Percentiles rank a stretch among this genome's conserved stretches.
phyloP scores from a whole-genome alignment of 2,329 filamentous ascomycete species.

The Teratosphaeria nubilosa region DNA sequence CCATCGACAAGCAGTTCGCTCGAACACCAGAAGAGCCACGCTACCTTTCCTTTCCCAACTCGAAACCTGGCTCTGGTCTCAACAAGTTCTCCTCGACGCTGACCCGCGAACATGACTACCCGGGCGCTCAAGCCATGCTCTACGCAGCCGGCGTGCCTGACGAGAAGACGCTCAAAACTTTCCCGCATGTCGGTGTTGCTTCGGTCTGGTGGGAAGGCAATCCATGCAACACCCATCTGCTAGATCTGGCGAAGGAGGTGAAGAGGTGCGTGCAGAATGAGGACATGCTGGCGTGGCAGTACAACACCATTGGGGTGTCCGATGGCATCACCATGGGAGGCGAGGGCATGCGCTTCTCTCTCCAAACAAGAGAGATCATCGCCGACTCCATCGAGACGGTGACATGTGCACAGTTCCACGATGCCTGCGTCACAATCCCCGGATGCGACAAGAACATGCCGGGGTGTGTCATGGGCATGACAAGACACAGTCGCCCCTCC shows the following conservation, averaged over 20 bases:
- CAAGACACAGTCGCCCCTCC: conserved; percentile 81
- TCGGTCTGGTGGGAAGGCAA: conserved; percentile 91
- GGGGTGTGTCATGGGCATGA: conserved; percentile 73
- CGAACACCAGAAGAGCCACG: conserved; percentile 34
- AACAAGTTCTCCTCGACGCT: conserved; percentile 80
- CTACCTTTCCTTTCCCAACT: conserved; percentile 49
- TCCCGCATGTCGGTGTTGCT: conserved; percentile 81
- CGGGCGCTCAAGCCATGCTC: conserved; percentile 89
- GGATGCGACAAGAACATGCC: conserved; percentile 99
- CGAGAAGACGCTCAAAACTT: conserved; percentile 74
- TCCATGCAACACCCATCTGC: conserved; percentile 70
- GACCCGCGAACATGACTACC: conserved; percentile 80
- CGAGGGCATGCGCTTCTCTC: conserved; percentile 88
- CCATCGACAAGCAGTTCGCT: conserved; percentile 26
- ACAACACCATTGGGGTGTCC: conserved; percentile 77
- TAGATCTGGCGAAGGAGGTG: conserved; percentile 78
- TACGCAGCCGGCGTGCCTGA: conserved; percentile 85
- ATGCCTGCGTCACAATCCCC: conserved; percentile 85
- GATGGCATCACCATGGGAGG: conserved; percentile 94
- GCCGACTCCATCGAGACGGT: conserved; percentile 91
- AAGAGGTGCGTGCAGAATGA: conserved; percentile 72
- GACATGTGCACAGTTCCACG: conserved; percentile 83
- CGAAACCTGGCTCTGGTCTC: conserved; percentile 48
- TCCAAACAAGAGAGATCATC: conserved; percentile 85
- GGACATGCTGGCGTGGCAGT: conserved; percentile 89